These are phyloP conservation scores for Helicostylum pulchrum DNA, from an alignment of 192 early-diverging fungal species.

Conservation along the genomic window DNA sequence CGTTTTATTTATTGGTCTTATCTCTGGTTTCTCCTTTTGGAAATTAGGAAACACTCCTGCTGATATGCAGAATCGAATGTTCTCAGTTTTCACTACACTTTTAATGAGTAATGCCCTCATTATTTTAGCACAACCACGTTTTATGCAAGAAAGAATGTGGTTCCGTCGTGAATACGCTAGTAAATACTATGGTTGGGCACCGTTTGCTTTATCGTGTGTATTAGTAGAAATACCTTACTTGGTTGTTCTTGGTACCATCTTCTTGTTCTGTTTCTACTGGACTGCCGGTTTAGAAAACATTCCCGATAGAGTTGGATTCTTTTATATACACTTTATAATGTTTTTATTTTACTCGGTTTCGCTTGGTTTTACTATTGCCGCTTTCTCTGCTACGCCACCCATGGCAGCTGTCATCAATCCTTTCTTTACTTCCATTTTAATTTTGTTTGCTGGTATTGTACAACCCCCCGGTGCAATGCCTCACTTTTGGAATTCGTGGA, in stretches of 20 bases:
- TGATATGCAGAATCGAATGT: conserved; percentile 58
- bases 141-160: conserved; percentile 54
- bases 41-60: conserved; percentile 48
- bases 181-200: conserved; percentile 61
- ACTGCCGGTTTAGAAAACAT: conserved; percentile 48
- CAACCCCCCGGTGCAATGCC: conserved; percentile 55
- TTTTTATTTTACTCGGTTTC: conserved; percentile 55
- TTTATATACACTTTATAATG: conserved; percentile 49
- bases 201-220: conserved; percentile 59
- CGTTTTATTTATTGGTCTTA: conserved; percentile 50
- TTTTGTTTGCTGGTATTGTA: conserved; percentile 65
- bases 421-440: conserved; percentile 56
- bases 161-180: conserved; percentile 60
- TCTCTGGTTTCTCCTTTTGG: conserved; percentile 67
- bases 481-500: conserved; percentile 59
- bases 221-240: conserved; percentile 61
- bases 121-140: conserved; percentile 63
- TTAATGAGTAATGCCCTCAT: conserved; percentile 54
- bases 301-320: conserved; percentile 54
- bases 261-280: conserved; percentile 62
- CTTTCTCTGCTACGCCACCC: conserved; percentile 50
- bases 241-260: conserved; percentile 49
- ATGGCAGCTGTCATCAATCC: conserved; percentile 62
- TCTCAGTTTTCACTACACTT: conserved; percentile 38
- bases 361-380: conserved; percentile 43